These are phyloP conservation scores for Microbotryomycetes sp. DNA, from an alignment of 1,284 basidiomycete species.

Conservation along the genomic window DNA sequence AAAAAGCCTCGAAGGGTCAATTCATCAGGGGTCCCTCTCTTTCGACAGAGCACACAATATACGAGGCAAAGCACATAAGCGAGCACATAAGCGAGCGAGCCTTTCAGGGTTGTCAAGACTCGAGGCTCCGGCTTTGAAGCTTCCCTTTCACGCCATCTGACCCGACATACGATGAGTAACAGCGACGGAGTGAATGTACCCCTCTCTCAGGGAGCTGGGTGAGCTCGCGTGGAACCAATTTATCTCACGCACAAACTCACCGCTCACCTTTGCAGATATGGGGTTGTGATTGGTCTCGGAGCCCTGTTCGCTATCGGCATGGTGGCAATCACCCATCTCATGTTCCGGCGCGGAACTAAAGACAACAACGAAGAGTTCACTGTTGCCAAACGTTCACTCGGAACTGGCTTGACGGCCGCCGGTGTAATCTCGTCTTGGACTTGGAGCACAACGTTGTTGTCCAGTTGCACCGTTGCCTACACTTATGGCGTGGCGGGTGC, in stretches of 20 bases:
- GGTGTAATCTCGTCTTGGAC: slow-evolving; percentile 68
- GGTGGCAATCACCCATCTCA: slow-evolving; percentile 18
- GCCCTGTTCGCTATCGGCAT: slow-evolving; percentile 39
- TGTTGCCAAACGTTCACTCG: slow-evolving; percentile 43
- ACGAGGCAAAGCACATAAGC: background rate
- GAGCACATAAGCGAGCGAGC: too few relatives aligned
- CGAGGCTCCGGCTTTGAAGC: background rate
- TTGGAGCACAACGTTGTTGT: slow-evolving; percentile 50
- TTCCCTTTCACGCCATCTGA: background rate
- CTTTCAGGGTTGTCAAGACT: too few relatives aligned
- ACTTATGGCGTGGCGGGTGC: slow-evolving; percentile 66
- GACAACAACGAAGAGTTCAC: slow-evolving; percentile 27
- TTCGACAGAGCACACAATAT: background rate
- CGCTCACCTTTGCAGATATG: slow-evolving; percentile 34
- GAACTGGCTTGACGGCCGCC: slow-evolving; percentile 81
- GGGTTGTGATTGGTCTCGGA: slow-evolving; percentile 41
- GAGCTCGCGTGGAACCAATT: background rate
- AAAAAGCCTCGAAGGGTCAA: too few relatives aligned
- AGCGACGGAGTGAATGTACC: background rate
- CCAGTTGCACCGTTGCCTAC: slow-evolving; percentile 64
- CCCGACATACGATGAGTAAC: background rate
- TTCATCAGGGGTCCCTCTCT: too few relatives aligned
- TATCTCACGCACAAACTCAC: background rate
- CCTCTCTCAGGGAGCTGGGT: slow-evolving; percentile 7
- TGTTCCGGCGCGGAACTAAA: slow-evolving; percentile 7